Evolutionary conservation across 345 rosid species (phyloP).

Genomic region (Lepidium sativum): DNA sequence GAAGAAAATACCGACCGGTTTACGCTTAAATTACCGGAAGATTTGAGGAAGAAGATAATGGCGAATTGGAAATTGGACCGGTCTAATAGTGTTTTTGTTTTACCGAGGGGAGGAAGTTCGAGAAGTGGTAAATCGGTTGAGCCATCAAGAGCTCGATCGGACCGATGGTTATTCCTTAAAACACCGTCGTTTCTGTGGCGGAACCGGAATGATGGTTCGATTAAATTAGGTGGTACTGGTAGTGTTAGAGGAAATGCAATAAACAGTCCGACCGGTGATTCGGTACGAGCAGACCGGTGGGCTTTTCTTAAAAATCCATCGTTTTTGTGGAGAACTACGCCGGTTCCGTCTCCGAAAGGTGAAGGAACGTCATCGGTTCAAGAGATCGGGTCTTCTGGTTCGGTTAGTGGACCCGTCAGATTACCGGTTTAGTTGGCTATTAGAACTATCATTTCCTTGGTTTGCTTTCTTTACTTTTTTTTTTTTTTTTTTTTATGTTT

Average conservation of each 20-base stretch:
- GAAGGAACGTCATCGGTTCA: conserved; percentile 27
- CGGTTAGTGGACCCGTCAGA: conserved; percentile 23
- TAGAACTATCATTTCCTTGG: background rate
- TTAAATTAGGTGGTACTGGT: conserved; percentile 17
- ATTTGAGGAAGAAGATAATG: conserved; percentile 62
- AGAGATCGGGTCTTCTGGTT: conserved; percentile 3
- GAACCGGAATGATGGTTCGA: conserved; percentile 25
- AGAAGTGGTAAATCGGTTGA: conserved; percentile 31
- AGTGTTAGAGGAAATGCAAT: background rate
- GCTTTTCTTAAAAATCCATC: conserved; percentile 35
- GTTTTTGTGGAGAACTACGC: conserved; percentile 39
- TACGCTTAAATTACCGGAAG: conserved; percentile 64
- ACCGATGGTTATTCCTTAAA: conserved; percentile 26
- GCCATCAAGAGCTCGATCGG: conserved; percentile 11
- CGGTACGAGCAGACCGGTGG: conserved; percentile 53
- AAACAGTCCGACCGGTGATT: conserved; percentile 15
- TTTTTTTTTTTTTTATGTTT: background rate
- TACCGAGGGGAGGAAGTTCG: conserved; percentile 47
- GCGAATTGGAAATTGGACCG: conserved; percentile 57
- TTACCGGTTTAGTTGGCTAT: conserved; percentile 41
- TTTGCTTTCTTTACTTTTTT: no score
- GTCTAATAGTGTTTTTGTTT: conserved; percentile 46
- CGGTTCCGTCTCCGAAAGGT: conserved; percentile 43
- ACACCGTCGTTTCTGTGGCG: conserved; percentile 27
- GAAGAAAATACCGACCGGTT: conserved; percentile 80